Evolutionary conservation across 1,284 basidiomycete species (phyloP), one percentile per base, ranked within the genome.

Genomic region (Microstroma glucosiphilum): DNA sequence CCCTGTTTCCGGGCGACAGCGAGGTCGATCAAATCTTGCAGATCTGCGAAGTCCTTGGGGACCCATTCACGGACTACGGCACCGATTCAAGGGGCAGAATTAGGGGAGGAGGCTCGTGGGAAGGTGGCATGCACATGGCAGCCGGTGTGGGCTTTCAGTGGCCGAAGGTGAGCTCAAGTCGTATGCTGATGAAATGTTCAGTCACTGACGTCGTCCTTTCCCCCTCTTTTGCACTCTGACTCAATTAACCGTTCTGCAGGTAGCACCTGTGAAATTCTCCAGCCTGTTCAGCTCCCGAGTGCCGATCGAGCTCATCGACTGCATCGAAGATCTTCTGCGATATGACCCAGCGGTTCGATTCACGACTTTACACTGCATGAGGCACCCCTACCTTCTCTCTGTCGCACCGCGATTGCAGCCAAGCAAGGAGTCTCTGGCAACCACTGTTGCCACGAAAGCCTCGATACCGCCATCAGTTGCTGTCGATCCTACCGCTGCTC

Each of bases 1-100:
- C 96, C 0, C 83, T 99, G 30, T 98, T 99, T 80, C 94, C 96
- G n/a, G 96, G 96, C n/a, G 86, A 88, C 61, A 89, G 88, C 78
- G 93, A 96, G 80, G 84, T 92, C 57, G 94, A 98, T 81, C 96
- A 98, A 80, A 87, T 98, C 25, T 86, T 86, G 62, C 85, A 88
- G 76, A 96, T 98, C 63, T 90, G 88, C 72, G 89, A 94, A 66
- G 83, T 93, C 13, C 84, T 98, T 41, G 96, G 96, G n/a, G 90
- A 97, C 80, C 94, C 96, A 12, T 85, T 84, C 61, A 83, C 87
- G 64, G 88, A 89, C 43, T 92, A 96, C 78, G 91, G 91, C 13
- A 68, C 83, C 6, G 92, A 96, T 77, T 82, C 83, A 37, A 83
- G 88, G 61, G 86, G 88, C 8, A 85, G 85, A 75, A 80, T 83